These are phyloP conservation scores for Fraxinus sp. DNA, from an alignment of 305 asterid species.

Conservation along the genomic window DNA sequence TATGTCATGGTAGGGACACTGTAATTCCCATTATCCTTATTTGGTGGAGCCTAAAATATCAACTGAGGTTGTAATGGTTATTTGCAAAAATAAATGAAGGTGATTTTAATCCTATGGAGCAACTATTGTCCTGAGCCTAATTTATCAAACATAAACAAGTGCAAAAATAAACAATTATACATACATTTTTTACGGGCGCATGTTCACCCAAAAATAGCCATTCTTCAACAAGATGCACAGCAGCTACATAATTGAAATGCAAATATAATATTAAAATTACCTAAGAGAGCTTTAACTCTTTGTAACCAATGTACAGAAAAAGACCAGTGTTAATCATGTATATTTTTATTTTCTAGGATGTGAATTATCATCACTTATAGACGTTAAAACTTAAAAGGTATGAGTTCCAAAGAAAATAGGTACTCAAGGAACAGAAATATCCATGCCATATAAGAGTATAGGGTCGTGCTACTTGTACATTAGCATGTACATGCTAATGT, in stretches of 20 bases:
- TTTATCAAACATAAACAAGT: not conserved
- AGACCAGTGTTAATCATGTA: not conserved
- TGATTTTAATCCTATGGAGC: not conserved
- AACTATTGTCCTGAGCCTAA: not conserved
- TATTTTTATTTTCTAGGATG: not conserved
- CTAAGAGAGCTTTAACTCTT: not conserved
- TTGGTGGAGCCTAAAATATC: too few species aligned
- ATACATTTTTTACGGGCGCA: not conserved
- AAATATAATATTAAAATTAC: not conserved
- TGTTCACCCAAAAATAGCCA: not conserved
- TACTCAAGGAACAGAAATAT: not conserved
- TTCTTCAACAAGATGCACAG: slow-evolving; percentile 3
- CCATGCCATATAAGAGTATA: not conserved
- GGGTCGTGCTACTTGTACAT: too few species aligned
- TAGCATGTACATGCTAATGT: too few species aligned
- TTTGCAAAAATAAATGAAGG: not conserved
- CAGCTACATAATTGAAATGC: not conserved
- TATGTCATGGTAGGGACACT: too few species aligned
- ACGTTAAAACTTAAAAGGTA: not conserved
- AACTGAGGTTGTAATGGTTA: too few species aligned
- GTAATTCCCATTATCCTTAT: too few species aligned
- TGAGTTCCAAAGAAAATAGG: not conserved
- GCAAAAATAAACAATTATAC: not conserved
- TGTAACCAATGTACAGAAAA: not conserved
- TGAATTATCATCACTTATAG: not conserved